These are phyloP conservation scores for Yarrowia porcina DNA, from an alignment of 805 yeast genomes.

Conservation along the genomic window DNA sequence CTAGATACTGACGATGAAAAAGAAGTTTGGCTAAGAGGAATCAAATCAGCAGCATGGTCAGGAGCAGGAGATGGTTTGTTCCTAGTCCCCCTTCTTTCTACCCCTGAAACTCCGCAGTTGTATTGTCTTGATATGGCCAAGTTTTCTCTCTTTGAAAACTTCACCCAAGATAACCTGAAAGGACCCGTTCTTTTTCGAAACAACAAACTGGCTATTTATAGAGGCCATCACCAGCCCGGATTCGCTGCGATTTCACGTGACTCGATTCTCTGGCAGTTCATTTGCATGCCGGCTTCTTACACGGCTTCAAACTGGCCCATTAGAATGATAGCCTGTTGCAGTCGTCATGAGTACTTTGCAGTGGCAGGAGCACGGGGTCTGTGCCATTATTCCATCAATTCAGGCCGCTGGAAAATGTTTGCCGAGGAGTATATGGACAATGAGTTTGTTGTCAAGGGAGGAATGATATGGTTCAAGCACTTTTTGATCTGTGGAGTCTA, in stretches of 20 bases:
- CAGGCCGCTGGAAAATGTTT: conserved; percentile 49
- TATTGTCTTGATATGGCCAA: conserved; percentile 11
- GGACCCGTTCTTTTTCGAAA: conserved; percentile 45
- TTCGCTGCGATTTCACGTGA: conserved; percentile 44
- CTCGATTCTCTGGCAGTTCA: conserved; percentile 47
- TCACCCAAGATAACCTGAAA: conserved; percentile 37
- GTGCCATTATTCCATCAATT: conserved; percentile 42
- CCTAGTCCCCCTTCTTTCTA: conserved; percentile 32
- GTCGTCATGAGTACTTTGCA: conserved; percentile 50
- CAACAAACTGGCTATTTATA: conserved; percentile 45
- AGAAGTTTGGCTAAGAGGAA: conserved; percentile 33
- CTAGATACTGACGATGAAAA: conserved; percentile 31
- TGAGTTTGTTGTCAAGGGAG: conserved; percentile 41
- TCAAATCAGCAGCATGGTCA: conserved; percentile 38
- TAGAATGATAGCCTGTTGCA: conserved; percentile 43
- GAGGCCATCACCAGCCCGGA: conserved; percentile 47
- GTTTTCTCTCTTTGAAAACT: conserved; percentile 23
- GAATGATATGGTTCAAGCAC: conserved; percentile 41
- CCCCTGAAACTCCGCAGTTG: neutral
- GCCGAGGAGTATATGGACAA: conserved; percentile 39
- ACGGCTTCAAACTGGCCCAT: conserved; percentile 46
- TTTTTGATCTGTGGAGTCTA: conserved; percentile 39
- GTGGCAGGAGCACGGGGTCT: conserved; percentile 51
- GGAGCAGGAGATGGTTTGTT: conserved; percentile 41
- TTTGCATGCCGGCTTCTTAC: conserved; percentile 47